Percentiles rank a stretch among this genome's conserved stretches.
Evolutionary conservation across 176 grass and related monocot genomes (phyloP).

Genomic region (Ananas comosus): DNA sequence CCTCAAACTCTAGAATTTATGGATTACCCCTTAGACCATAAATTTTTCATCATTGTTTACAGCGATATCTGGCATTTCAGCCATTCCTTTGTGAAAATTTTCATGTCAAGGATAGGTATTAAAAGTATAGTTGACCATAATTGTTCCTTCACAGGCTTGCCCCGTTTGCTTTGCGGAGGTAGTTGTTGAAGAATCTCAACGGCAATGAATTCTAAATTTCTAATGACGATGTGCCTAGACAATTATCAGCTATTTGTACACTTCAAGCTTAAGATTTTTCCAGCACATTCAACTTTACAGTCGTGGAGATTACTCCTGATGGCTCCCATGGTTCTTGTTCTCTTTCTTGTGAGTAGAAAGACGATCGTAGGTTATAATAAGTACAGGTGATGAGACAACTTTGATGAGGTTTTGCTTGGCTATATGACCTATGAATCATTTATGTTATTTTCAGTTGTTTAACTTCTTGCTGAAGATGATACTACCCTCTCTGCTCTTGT

Average conservation of each 20-base stretch:
- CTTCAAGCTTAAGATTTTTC: not conserved
- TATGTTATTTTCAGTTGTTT: not conserved
- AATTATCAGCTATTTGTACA: not conserved
- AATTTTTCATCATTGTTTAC: constrained; percentile 7
- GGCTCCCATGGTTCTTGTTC: not conserved
- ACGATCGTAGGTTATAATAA: not conserved
- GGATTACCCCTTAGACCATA: not conserved
- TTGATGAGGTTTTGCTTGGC: not conserved
- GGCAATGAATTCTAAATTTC: constrained; percentile 35
- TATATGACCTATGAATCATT: not conserved
- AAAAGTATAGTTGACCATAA: no score
- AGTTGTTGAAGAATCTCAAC: constrained; percentile 33
- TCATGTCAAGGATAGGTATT: not conserved
- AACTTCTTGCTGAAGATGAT: not conserved
- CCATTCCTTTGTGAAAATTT: not conserved
- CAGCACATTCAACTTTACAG: not conserved
- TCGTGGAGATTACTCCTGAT: not conserved
- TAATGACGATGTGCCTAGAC: not conserved
- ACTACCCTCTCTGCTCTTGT: not conserved
- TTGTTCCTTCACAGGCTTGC: constrained; percentile 41
- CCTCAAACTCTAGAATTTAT: not conserved
- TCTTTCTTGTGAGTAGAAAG: not conserved
- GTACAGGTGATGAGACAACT: not conserved
- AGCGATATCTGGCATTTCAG: no score
- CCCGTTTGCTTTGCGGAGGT: constrained; percentile 91